Base-by-base conservation (phyloP, 371 early-diverging fungal species). In the Polyrhizophydium stewartii region DNA sequence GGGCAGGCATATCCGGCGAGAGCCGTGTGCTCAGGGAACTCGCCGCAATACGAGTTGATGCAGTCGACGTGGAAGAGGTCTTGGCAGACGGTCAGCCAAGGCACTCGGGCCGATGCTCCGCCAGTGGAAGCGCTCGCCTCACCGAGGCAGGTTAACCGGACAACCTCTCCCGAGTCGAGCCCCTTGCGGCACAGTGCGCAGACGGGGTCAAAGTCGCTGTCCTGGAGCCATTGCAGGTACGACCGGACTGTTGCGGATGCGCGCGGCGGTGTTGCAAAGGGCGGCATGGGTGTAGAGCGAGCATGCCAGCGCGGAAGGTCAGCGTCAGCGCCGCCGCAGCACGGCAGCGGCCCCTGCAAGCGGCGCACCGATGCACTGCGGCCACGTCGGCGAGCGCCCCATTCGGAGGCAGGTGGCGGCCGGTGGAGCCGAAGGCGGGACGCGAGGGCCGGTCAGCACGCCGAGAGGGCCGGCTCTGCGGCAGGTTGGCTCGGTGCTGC, bases 161-260 rank as follows among this genome's bases (percentile, higher is more conserved):
- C 61, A 1, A 72, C 47, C 6, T 71, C 69, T 1, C 68, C 75
- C 31, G 58, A 35, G 38, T 67, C 73, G 37, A 79, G 61, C 1
- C 63, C 17, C 32, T 62, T 22, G 22, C 37, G 50, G 65, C 82
- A 82, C 19, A 78, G 53, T 31, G 38, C 49, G 58, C 82, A 82
- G 53, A 68, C 43, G 46, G 73, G 57, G 30, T 75, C 72, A 58
- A 66, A 78, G 51, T 79, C 82, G 41, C 63, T 61, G 66, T 79
- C 80, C 56, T 82, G 76, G 17, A 82, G 73, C 82, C 82, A 82
- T 46, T 71, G 68, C 35, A 82, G 65, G 65, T 82, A 82, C 25
- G 75, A 68, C 22, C 69, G 63, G 24, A 82, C 82, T 69, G 68
- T 31, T 46, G 59, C 45, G 22, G 57, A 24, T 30, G 50, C 19